Base-by-base conservation (phyloP, 2,329 filamentous ascomycete species). In the Hypoxylon sp. region DNA sequence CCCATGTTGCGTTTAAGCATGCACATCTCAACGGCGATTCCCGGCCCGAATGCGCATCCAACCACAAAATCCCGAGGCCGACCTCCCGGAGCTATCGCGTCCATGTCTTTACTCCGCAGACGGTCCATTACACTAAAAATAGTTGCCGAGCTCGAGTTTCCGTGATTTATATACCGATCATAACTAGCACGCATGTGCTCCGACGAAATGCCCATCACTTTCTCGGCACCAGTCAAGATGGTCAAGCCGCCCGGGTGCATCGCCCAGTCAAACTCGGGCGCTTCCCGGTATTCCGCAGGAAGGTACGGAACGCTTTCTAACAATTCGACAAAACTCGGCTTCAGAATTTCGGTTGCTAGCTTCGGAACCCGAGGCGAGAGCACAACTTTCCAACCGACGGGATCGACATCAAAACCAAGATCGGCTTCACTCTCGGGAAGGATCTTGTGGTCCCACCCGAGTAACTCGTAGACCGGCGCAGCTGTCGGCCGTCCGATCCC, bases 121-220 rank as follows among this genome's bases (percentile, higher is more conserved):
- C 85, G 83, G 70, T 92, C 83, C 77, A 93, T 80, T 0, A 93
- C 90, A 68, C 88, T 88, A 72, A 92, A 87, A 11, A 92, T 88
- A 2, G 90, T 92, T 8, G 91, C 88, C 0, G 90, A 92, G 67
- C 88, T 90, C 39, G 87, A 89, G 78, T 93, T 93, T 1, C 91
- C 91, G 72, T 88, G 88, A 57, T 87, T 86, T 54, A 88, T 88
- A 73, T 93, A 93, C 17, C 88, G 87, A 68, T 91, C 87, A 74
- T 91, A 91, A 65, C 88, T 90, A n/a, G 90, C 90, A 52, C 89
- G 84, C 81, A 92, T 88, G 71, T 92, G 90, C 72, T 91, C 87
- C 0, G 88, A 80, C 0, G 83, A 83, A 51, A 92, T 84, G 5
- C 80, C 77, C 82, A 93, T 83, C 1, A 81, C 83, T 46, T 81